A percentile compares a stretch with the other conserved stretches of the same genome.
phyloP scores from a whole-genome alignment of 306 rosid species.

The Pterocarpus macrocarpus region DNA sequence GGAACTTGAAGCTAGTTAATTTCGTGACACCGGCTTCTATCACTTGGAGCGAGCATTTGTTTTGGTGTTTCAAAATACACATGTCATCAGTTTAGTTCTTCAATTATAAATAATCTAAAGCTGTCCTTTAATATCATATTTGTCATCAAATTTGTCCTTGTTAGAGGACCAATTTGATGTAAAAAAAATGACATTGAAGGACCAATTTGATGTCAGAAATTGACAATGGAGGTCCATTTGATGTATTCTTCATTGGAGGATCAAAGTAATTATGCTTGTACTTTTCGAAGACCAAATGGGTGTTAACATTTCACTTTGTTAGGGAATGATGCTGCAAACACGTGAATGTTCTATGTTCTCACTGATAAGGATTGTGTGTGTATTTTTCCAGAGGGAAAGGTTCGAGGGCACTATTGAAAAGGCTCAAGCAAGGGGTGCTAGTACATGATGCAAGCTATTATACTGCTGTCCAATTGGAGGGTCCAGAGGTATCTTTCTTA shows the following conservation, averaged over 20 bases:
- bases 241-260: neutral
- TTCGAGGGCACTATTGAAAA: slow-evolving; percentile 79
- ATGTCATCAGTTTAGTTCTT: neutral
- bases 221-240: neutral
- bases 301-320: neutral
- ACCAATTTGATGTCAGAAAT: neutral
- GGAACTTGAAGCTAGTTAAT: slow-evolving; percentile 20
- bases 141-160: neutral
- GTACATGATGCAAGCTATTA: slow-evolving; percentile 85
- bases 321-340: neutral
- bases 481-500: slow-evolving; percentile 66
- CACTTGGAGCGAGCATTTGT: neutral
- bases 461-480: slow-evolving; percentile 82
- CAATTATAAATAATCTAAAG: neutral
- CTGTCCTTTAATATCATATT: neutral
- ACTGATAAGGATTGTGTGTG: slow-evolving; percentile 30
- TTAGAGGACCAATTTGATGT: neutral
- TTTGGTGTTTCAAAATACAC: neutral
- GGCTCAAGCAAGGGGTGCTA: slow-evolving; percentile 69
- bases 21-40: slow-evolving; percentile 9
- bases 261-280: neutral
- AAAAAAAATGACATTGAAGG: neutral
- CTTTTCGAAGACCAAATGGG: neutral
- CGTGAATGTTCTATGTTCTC: neutral
- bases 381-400: slow-evolving; percentile 77